Percentiles rank a stretch among this genome's conserved stretches.
Evolutionary conservation across 1,284 basidiomycete species (phyloP).

Genomic region (Malassezia restricta): DNA sequence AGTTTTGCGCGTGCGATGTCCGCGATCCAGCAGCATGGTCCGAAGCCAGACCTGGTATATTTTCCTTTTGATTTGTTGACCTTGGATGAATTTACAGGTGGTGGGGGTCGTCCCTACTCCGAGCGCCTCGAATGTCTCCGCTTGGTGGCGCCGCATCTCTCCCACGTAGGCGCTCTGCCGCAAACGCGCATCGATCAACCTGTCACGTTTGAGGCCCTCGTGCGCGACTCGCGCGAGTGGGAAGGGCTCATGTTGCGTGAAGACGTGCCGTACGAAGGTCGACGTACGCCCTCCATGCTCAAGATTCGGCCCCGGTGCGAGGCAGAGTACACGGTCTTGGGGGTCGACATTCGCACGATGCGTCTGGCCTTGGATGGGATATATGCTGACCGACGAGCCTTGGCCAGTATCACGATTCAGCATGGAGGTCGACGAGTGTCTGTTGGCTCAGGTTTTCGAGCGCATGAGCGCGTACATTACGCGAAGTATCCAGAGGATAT

Average conservation of each 20-base stretch:
- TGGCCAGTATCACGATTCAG: constrained; percentile 20
- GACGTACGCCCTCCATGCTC: constrained; percentile 21
- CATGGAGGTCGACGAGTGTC: constrained; percentile 21
- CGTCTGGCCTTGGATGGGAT: constrained; percentile 22
- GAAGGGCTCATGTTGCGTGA: constrained; percentile 28
- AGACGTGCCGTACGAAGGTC: constrained; percentile 25
- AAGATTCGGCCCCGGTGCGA: constrained; percentile 30
- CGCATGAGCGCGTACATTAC: constrained; percentile 21
- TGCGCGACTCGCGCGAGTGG: constrained; percentile 20
- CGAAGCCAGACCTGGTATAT: constrained; percentile 16
- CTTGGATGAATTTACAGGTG: constrained; percentile 23
- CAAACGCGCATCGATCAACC: constrained; percentile 14
- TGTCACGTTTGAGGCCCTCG: constrained; percentile 11
- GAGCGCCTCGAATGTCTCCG: not conserved
- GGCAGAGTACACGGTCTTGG: constrained; percentile 24
- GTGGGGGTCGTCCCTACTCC: constrained; percentile 4
- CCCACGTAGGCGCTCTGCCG: constrained; percentile 17
- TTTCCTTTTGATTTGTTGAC: constrained; percentile 30
- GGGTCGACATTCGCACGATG: constrained; percentile 21
- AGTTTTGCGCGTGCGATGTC: constrained; percentile 22
- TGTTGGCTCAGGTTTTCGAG: constrained; percentile 28
- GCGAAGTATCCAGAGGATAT: constrained; percentile 21
- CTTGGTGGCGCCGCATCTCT: not conserved
- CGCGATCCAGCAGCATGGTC: constrained; percentile 14
- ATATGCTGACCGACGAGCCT: constrained; percentile 18